Percentiles rank a stretch among this genome's conserved stretches.
These are phyloP conservation scores for Tylopilus plumbeoviolaceoides DNA, from an alignment of 768 basidiomycete species.

Conservation along the genomic window DNA sequence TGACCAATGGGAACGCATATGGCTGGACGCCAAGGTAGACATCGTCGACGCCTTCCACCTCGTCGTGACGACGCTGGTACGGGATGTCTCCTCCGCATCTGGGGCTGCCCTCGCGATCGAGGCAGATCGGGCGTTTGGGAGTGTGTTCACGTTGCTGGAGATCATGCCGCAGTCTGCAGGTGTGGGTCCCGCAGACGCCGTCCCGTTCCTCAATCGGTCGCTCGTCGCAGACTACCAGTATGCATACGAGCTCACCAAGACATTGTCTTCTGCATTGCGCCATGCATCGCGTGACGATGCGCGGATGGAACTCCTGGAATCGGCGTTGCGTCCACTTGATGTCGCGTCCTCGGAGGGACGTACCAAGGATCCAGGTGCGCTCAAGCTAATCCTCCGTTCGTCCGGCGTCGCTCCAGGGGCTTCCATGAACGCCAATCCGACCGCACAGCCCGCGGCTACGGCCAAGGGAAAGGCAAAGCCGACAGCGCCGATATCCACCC, in stretches of 20 bases:
- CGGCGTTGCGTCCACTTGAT: slow-evolving; percentile 43
- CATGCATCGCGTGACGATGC: slow-evolving; percentile 52
- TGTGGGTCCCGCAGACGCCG: slow-evolving; percentile 22
- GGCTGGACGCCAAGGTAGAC: slow-evolving; percentile 70
- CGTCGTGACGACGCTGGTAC: slow-evolving; percentile 46
- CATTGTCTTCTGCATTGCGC: slow-evolving; percentile 43
- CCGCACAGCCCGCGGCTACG: slow-evolving; percentile 18
- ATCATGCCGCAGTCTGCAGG: slow-evolving; percentile 27
- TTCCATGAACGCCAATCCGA: slow-evolving; percentile 26
- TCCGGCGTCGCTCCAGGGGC: slow-evolving; percentile 42
- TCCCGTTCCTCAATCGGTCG: slow-evolving; percentile 63
- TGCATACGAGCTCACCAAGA: slow-evolving; percentile 53
- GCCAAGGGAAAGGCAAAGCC: slow-evolving; percentile 43
- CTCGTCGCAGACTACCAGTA: slow-evolving; percentile 72
- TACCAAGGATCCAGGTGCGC: slow-evolving; percentile 47
- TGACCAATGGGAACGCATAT: slow-evolving; percentile 68
- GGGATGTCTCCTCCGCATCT: slow-evolving; percentile 42
- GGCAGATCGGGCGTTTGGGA: slow-evolving; percentile 52
- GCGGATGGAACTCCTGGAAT: slow-evolving; percentile 53
- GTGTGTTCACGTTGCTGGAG: slow-evolving; percentile 57
- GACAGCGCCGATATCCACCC: slow-evolving; percentile 7
- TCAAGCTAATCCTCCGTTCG: slow-evolving; percentile 61
- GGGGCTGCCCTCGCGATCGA: slow-evolving; percentile 42
- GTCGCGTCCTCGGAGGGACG: slow-evolving; percentile 8
- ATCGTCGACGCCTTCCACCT: slow-evolving; percentile 68